Evolutionary conservation across 108 stramenopile species (phyloP), one percentile per base, ranked within the genome.

Genomic region (Skeletonema potamos): DNA sequence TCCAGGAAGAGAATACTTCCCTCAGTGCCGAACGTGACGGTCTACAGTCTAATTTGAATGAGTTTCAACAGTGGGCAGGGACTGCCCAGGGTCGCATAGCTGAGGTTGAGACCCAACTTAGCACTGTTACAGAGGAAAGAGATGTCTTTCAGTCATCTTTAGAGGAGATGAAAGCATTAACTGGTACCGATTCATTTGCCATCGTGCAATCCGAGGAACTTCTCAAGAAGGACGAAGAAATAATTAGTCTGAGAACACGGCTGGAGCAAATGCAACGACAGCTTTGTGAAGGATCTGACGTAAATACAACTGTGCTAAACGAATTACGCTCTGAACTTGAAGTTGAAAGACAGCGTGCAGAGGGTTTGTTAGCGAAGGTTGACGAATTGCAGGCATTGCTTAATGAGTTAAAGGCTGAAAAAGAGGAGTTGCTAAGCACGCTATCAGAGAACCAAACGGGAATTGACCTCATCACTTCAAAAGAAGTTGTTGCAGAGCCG

Each of bases 11-110:
- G 43, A 80, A 76, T 58, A 56, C n/a, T 26, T 17, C 58, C 15
- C 82, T 82, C 54, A 68, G 59, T 29, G 36, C 65, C 12, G 64
- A 72, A 58, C 43, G 70, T 22, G 74, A 72, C n/a, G 78, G 79
- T 43, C 36, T 85, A 15, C 68, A 84, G 36, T 64, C 37, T 17
- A 84, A 72, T 32, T 30, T 87, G 41, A 54, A 55, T 48, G 83
- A 87, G 77, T 86, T 89, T 39, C 72, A 84, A 41, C 64, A 74
- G 28, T 89, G 88, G 88, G 62, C 83, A 24, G 85, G 84, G 13
- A 65, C 77, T 43, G 85, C 79, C 0, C 86, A 87, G 67, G 51
- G 33, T 37, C 83, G 82, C 41, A 82, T 87, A 32, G 56, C 77
- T 26, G 86, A 89, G 27, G 56, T 89, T 33, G 66, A 87, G 36